Conservation (phyloP, 176 grass and related monocot species). For the Paspalum vaginatum region DNA sequence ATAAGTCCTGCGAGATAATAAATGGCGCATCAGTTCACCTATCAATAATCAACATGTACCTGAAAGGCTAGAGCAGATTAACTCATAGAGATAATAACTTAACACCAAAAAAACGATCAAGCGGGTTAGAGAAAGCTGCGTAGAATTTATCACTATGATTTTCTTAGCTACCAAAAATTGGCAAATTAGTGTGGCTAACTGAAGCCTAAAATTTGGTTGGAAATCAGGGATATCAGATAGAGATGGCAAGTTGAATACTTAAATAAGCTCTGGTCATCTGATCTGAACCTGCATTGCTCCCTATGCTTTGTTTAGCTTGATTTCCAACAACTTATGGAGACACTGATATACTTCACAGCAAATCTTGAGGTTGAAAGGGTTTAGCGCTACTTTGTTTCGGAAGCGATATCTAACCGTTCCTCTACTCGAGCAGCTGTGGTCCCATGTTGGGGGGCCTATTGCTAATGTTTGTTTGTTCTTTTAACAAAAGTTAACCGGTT, state of each 20-base stretch:
- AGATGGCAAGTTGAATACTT: neutral
- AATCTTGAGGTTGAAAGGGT: neutral
- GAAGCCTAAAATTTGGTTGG: neutral
- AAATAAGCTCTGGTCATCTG: neutral
- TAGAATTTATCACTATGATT: constrained; percentile 10
- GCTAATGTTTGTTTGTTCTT: neutral
- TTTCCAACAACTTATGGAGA: neutral
- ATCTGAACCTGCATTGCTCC: neutral
- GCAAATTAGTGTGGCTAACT: neutral
- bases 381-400: neutral
- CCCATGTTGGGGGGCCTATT: neutral
- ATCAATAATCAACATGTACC: neutral
- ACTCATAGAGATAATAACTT: neutral
- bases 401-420: neutral
- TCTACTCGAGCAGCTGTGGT: too few species aligned
- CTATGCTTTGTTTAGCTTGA: neutral
- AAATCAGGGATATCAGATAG: neutral
- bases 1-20: constrained; percentile 44
- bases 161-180: too few species aligned
- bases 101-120: neutral
- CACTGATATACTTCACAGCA: neutral
- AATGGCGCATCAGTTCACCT: neutral
- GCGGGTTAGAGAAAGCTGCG: neutral
- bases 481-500: neutral
- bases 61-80: constrained; percentile 14